A percentile compares a stretch with the other conserved stretches of the same genome.
Evolutionary conservation across 495 filamentous ascomycete genomes (phyloP).

Genomic region (Hypoxylon crocopeplum): DNA sequence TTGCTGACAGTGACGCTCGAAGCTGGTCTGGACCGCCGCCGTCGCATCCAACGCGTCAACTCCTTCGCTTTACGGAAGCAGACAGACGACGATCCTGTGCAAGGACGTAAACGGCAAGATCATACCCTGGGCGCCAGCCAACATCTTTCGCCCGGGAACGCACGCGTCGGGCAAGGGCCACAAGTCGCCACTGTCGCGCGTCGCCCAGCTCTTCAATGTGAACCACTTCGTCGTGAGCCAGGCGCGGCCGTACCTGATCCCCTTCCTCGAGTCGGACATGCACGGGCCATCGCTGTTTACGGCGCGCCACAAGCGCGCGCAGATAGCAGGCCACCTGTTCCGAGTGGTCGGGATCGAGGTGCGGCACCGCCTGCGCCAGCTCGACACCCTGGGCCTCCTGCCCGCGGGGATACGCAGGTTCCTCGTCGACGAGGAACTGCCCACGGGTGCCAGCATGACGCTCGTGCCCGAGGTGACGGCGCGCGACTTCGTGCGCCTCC

Average conservation of each 20-base stretch:
- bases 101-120: conserved; percentile 82
- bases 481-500: conserved; percentile 73
- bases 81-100: conserved; percentile 75
- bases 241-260: conserved; percentile 80
- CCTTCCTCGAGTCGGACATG: conserved; percentile 82
- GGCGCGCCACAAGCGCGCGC: conserved; percentile 62
- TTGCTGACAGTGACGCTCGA: conserved; percentile 19
- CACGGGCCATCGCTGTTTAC: conserved; percentile 71
- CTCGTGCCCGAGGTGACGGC: conserved; percentile 81
- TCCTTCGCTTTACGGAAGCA: conserved; percentile 63
- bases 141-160: conserved; percentile 73
- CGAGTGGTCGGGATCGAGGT: conserved; percentile 76
- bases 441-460: conserved; percentile 74
- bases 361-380: conserved; percentile 80
- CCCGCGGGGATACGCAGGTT: conserved; percentile 74
- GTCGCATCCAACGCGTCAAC: conserved; percentile 88
- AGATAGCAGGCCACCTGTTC: conserved; percentile 67
- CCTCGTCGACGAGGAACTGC: conserved; percentile 86
- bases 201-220: conserved; percentile 93
- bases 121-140: conserved; percentile 76
- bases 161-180: conserved; percentile 73
- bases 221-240: conserved; percentile 87
- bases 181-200: conserved; percentile 80
- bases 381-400: conserved; percentile 77
- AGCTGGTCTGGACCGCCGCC: conserved; percentile 93